Percentiles rank a stretch among this genome's conserved stretches.
Evolutionary conservation across 352 stramenopile species (phyloP).

Genomic region (Phytophthora kernoviae): DNA sequence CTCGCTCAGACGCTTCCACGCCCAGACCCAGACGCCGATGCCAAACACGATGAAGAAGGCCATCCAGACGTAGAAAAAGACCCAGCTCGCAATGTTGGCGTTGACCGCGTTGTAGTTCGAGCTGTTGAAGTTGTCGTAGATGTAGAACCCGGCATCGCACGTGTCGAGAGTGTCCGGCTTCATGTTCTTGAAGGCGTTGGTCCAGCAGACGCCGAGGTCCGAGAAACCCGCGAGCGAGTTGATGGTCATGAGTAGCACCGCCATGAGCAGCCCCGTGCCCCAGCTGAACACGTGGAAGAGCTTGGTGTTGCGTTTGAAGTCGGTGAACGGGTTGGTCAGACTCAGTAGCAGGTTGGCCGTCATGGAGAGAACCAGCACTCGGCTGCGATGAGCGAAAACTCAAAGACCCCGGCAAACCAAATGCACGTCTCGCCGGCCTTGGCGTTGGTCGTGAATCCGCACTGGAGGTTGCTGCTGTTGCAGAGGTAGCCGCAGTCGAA

Average conservation of each 20-base stretch:
- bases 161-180: conserved; percentile 26
- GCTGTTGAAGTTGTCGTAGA: conserved; percentile 69
- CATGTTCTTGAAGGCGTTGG: conserved; percentile 79
- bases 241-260: conserved; percentile 70
- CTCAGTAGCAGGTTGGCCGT: conserved; percentile 87
- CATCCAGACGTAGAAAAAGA: conserved; percentile 91
- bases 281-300: conserved; percentile 88
- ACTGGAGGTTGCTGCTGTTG: conserved; percentile 67
- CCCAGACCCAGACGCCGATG: conserved; percentile 86
- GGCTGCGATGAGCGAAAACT: conserved; percentile 85
- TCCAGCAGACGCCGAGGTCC: conserved; percentile 89
- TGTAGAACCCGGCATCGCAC: conserved; percentile 36
- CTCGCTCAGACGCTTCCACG: conserved; percentile 82
- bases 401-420: conserved; percentile 78
- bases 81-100: conserved; percentile 87
- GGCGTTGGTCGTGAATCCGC: conserved; percentile 61
- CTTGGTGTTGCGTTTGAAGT: conserved; percentile 88
- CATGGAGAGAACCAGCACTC: conserved; percentile 92
- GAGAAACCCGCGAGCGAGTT: conserved; percentile 85
- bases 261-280: conserved; percentile 63
- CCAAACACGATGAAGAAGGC: conserved; percentile 78
- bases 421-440: conserved; percentile 60
- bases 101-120: conserved; percentile 81
- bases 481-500: conserved; percentile 84
- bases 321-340: conserved; percentile 90